Percentiles rank a stretch among this genome's conserved stretches.
These are phyloP conservation scores for Kalmusia sp. DNA, from an alignment of 2,329 filamentous ascomycete species.

Conservation along the genomic window DNA sequence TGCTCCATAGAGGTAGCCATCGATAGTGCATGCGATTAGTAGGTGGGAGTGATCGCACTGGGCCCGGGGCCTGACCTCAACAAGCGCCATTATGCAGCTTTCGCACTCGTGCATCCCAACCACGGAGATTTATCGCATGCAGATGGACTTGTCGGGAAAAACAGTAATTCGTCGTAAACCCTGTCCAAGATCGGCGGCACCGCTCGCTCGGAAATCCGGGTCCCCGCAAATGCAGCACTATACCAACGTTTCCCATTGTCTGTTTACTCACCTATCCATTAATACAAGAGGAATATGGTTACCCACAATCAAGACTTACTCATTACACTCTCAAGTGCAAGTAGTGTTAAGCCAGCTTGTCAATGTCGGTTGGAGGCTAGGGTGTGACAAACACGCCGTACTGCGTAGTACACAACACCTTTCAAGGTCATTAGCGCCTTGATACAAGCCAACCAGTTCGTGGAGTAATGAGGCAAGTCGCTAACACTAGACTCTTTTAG, in stretches of 20 bases:
- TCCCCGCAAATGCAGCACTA: neutral
- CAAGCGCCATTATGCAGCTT: too few relatives aligned
- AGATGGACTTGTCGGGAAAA: neutral
- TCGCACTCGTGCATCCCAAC: too few relatives aligned
- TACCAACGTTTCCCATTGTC: too few relatives aligned
- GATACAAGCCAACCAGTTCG: neutral
- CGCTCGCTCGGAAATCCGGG: neutral
- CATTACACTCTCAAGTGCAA: neutral
- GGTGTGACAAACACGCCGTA: slow-evolving; percentile 1
- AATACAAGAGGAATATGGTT: too few relatives aligned
- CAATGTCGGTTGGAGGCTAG: slow-evolving; percentile 3
- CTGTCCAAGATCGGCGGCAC: neutral
- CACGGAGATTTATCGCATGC: neutral
- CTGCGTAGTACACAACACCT: neutral
- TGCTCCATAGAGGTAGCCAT: too few relatives aligned
- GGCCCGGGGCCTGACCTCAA: too few relatives aligned
- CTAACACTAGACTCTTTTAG: neutral
- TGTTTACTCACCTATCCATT: too few relatives aligned
- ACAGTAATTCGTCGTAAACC: neutral
- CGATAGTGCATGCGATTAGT: too few relatives aligned
- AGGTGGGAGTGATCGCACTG: too few relatives aligned
- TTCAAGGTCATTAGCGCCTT: neutral
- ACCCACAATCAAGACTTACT: too few relatives aligned
- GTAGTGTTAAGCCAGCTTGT: neutral
- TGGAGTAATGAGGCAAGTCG: neutral